Base-by-base conservation (phyloP, 2,329 filamentous ascomycete species). In the Aureobasidium melanogenum region DNA sequence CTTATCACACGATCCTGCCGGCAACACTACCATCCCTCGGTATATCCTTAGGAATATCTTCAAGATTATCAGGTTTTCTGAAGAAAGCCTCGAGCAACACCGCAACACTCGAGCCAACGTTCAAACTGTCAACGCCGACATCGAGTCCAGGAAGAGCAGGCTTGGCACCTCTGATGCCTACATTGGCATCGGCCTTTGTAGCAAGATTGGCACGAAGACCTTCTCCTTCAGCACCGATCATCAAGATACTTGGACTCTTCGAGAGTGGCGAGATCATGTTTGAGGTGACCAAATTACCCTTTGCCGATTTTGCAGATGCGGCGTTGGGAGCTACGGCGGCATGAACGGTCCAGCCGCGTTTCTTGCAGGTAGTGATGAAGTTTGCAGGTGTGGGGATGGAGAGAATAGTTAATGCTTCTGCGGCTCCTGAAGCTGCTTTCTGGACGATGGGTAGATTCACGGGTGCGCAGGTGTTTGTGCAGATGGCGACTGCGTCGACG, bases 371-470 rank as follows among this genome's bases (percentile, higher is more conserved):
- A 32, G 81, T 76, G 17, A 97, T 78, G 69, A 99, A 97, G 2
- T 81, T 78, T 0, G 80, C 76, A 0, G 91, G 82, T 32, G 87
- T 83, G 32, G 80, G 78, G 22, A 95, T 81, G 0, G 83, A 82
- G 63, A 97, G 85, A 1, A 97, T 75, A 0, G 84, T 83, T 55
- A 97, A 77, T 32, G 85, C 84, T 75, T 99, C 94, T 3, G 89
- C 86, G 3, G 93, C 93, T 8, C 94, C 94, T 0, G 91, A 87
- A 0, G 92, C 91, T 0, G 93, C 88, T 73, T 97, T 97, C 63
- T 96, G 81, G 0, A 91, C 86, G 9, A 89, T 86, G 9, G 92
- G 83, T 0, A 91, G 82, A 8, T 87, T 88, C 63, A 97, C 78
- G 0, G 85, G 82, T 0, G 92, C 88, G 17, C 88, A 89, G 10